phyloP scores from a whole-genome alignment of 257 asterid genomes.

The Solanum infundibuliforme region DNA sequence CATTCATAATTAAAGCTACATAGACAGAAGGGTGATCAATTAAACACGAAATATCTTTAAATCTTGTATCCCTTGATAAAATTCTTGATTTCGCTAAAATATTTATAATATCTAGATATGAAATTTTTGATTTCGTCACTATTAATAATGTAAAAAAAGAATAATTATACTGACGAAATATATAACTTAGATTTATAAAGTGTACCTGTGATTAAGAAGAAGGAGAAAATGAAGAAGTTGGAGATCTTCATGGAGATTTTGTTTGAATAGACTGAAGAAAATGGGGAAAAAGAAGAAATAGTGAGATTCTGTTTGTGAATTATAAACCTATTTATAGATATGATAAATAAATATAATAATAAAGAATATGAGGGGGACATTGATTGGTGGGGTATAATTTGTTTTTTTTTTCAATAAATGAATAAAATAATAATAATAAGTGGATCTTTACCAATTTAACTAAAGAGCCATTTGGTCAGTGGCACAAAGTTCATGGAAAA shows the following conservation, averaged over 20 bases:
- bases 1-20: neutral
- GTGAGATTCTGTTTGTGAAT: neutral
- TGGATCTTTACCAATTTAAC: too few relatives aligned
- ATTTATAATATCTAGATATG: neutral
- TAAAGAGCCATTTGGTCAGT: too few relatives aligned
- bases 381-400: neutral
- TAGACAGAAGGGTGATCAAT: neutral
- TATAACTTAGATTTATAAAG: neutral
- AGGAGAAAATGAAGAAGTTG: constrained; percentile 14
- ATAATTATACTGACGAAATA: neutral
- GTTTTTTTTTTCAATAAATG: neutral
- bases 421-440: too few relatives aligned
- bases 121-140: neutral
- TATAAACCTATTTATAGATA: neutral
- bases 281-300: neutral
- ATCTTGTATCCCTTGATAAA: neutral
- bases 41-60: neutral
- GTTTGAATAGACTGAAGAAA: neutral
- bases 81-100: neutral
- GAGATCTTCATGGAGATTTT: constrained; percentile 28
- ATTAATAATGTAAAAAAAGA: neutral
- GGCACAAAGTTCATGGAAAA: too few relatives aligned
- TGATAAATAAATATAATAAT: neutral
- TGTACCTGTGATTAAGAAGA: constrained; percentile 35
- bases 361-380: neutral